Evolutionary conservation across 768 basidiomycete genomes (phyloP).

Genomic region (Amanita phalloides): DNA sequence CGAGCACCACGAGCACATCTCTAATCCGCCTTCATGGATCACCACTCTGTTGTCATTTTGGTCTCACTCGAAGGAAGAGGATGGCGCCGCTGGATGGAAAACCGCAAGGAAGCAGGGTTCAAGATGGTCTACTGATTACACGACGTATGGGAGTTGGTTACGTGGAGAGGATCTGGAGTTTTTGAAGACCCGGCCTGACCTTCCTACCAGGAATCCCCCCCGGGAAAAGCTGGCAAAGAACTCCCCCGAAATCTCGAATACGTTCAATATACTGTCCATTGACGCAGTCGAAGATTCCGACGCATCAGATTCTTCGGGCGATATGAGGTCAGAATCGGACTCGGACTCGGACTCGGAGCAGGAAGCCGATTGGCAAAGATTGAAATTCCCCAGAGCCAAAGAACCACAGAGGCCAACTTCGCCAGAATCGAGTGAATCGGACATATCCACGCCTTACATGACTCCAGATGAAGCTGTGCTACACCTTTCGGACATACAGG

Average conservation of each 20-base stretch:
- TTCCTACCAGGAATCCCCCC: not conserved
- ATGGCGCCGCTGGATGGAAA: conserved; percentile 19
- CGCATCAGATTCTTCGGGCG: not conserved
- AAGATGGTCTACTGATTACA: conserved; percentile 13
- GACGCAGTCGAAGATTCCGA: not conserved
- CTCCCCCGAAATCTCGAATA: not conserved
- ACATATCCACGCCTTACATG: not conserved
- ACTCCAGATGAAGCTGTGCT: not conserved
- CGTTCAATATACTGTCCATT: not conserved
- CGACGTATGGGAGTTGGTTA: conserved; percentile 44
- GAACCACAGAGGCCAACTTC: not conserved
- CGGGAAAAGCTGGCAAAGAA: not conserved
- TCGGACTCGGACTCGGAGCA: conserved; percentile 1
- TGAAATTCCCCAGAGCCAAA: not conserved
- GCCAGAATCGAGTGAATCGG: not conserved
- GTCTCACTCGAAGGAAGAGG: conserved; percentile 8
- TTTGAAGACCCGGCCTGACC: conserved; percentile 15
- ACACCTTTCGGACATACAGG: not conserved
- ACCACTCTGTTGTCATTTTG: conserved; percentile 7
- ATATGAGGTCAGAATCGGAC: conserved; percentile 1
- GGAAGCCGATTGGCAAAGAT: conserved; percentile 5
- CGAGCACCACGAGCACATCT: conserved; percentile 33
- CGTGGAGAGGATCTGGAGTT: conserved; percentile 36
- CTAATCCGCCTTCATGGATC: conserved; percentile 39
- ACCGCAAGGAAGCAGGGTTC: conserved; percentile 16